Evolutionary conservation across 2,329 filamentous ascomycete species (phyloP), one percentile per base, ranked within the genome.

Genomic region (Gremmenia infestans): DNA sequence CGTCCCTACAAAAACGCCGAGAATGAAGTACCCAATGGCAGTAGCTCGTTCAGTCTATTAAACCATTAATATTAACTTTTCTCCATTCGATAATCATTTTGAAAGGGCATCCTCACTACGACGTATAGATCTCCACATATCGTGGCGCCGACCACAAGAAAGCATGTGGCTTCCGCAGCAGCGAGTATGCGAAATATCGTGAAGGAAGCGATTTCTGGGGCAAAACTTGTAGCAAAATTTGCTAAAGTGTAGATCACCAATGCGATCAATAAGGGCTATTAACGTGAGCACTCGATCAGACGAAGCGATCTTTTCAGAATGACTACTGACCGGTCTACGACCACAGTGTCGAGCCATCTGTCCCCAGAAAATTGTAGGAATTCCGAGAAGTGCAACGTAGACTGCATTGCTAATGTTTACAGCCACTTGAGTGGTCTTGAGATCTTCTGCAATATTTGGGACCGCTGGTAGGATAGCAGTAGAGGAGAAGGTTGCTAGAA

Each of bases 21-120:
- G 66, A 67, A 76, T 72, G 53, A 76, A 74, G 58, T 72, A 74
- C 0, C 73, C 74, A 2, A 72, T 70, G 4, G 74, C 74, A 2
- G 71, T 75, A n/a, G 74, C 74, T 22, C 52, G 40, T 5, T 43
- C 72, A 55, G 58, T 76, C 71, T 35, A 66, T 63, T 68, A 72
- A 55, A 5, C 39, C 5, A 22, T 37, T 14, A 52, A 52, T 17
- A 17, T 9, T 17, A n/a, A 51, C 12, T 32, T 23, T 22, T 25
- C 19, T 17, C 15, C 39, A 2, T 42, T 15, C 15, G 9, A 42
- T 17, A 11, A n/a, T 15, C 39, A 17, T 17, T 42, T 15, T 17
- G 46, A 49, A 19, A 25, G 39, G 19, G n/a, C n/a, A n/a, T n/a
- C 39, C 60, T 42, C 22, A 62, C 60, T 6, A 55, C 57, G 17